Evolutionary conservation across 2,329 filamentous ascomycete genomes (phyloP), one percentile per base, ranked within the genome.

Genomic region (Raffaelea albimanens): DNA sequence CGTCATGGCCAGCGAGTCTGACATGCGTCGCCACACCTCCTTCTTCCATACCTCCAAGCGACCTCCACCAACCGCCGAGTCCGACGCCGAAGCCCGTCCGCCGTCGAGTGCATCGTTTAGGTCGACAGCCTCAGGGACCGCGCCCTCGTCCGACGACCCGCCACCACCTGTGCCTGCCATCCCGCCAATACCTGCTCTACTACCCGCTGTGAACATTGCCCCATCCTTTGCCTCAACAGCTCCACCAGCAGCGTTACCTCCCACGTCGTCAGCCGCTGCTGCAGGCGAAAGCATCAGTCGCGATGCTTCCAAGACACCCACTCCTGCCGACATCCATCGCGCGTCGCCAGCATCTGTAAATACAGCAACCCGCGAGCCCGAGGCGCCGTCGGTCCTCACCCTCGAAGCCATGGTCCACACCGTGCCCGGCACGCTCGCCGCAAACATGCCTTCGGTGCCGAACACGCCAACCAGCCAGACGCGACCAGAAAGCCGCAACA

Each of bases 1-100:
- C 67, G 75, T 73, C 58, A 67, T 71, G 69, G 74, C 70, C 65
- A 78, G 72, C 69, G 76, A 80, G 60, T 70, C 68, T 52, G 75
- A 80, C 55, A 76, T 76, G 67, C 73, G 73, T 60, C 73, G 73
- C 46, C 74, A 75, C 56, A 70, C 67, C 50, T 47, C 52, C 42
- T 45, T 54, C 20, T 50, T 67, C 42, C 55, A 64, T 49, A 51
- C 49, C 38, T 45, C 53, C 38, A 56, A 58, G 40, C 55, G 52
- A 48, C 50, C 56, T n/a, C 53, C 5, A 14, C 47, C 4, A 14
- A 34, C 47, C 44, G n/a, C 23, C 3, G 40, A 42, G 7, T 13
- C 40, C 23, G 41, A 43, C 22, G 18, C 4, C 23, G n/a, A 31
- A 16, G 22, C 16, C 41, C 19, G 22, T 16, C 39, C 51, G 55